Evolutionary conservation across 306 rosid genomes (phyloP).

Genomic region (Vicia faba): DNA sequence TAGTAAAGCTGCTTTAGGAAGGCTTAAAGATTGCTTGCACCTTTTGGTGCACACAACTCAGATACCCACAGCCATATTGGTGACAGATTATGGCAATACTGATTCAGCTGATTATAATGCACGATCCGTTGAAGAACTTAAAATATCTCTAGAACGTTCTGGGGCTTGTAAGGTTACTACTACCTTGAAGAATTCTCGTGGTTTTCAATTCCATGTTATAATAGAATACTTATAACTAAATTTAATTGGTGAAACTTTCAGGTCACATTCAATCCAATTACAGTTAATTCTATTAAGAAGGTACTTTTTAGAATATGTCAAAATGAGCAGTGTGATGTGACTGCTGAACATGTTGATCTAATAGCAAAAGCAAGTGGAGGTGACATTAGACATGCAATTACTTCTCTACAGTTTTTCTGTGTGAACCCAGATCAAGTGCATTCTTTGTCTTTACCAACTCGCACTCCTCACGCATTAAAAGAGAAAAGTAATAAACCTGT

Average conservation of each 20-base stretch:
- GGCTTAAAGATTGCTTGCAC: constrained; percentile 67
- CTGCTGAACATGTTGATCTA: constrained; percentile 66
- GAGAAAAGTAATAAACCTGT: constrained; percentile 41
- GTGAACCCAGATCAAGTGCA: constrained; percentile 55
- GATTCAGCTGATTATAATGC: constrained; percentile 70
- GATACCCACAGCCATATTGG: constrained; percentile 81
- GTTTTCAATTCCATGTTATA: constrained; percentile 21
- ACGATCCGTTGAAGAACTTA: constrained; percentile 60
- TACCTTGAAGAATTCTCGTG: constrained; percentile 45
- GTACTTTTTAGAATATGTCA: constrained; percentile 65
- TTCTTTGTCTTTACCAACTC: constrained; percentile 46
- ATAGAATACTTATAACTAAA: constrained; percentile 31
- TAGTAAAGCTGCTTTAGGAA: constrained; percentile 65
- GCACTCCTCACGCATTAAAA: constrained; percentile 31
- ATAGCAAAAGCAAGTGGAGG: constrained; percentile 95
- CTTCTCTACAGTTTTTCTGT: constrained; percentile 82
- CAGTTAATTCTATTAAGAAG: constrained; percentile 73
- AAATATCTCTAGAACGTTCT: constrained; percentile 66
- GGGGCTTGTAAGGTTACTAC: constrained; percentile 99
- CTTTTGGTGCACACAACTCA: constrained; percentile 66
- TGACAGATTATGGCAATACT: constrained; percentile 65
- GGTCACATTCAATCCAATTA: constrained; percentile 90
- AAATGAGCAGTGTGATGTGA: constrained; percentile 64
- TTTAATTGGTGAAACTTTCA: constrained; percentile 49
- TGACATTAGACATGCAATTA: constrained; percentile 92